Conservation (phyloP, 495 filamentous ascomycete genomes). For the Daldinia concentrica region DNA sequence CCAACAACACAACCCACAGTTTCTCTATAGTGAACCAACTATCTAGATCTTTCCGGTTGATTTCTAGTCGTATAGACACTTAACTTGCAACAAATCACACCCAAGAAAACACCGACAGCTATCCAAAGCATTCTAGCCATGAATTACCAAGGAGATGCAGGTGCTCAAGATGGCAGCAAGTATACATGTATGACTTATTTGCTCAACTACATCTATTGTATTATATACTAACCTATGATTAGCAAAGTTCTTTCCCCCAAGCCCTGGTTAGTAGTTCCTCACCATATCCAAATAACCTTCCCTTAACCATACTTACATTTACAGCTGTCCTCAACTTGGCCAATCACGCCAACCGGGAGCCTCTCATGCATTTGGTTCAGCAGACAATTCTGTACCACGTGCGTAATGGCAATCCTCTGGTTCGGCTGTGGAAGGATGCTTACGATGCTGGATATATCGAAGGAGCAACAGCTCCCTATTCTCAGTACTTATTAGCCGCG, state of each 20-base stretch:
- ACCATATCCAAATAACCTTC: neutral
- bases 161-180: neutral
- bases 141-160: neutral
- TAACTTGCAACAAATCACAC: too few relatives aligned
- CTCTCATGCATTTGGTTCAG: neutral
- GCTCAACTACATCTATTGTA: neutral
- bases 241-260: conserved; percentile 21
- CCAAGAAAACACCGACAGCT: neutral
- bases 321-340: neutral
- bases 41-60: neutral
- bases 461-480: neutral
- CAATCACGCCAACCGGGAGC: neutral
- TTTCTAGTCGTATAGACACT: neutral
- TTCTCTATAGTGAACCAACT: neutral
- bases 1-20: neutral
- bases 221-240: conserved; percentile 9
- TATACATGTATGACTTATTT: conserved; percentile 11
- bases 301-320: neutral
- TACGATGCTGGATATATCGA: neutral
- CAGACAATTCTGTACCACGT: neutral
- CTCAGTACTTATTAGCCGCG: conserved; percentile 6
- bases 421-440: conserved; percentile 19
- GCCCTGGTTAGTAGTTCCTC: neutral
- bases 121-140: neutral
- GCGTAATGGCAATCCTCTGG: neutral